Evolutionary conservation across 2,329 filamentous ascomycete species (phyloP).

Genomic region (Neurospora sp.): DNA sequence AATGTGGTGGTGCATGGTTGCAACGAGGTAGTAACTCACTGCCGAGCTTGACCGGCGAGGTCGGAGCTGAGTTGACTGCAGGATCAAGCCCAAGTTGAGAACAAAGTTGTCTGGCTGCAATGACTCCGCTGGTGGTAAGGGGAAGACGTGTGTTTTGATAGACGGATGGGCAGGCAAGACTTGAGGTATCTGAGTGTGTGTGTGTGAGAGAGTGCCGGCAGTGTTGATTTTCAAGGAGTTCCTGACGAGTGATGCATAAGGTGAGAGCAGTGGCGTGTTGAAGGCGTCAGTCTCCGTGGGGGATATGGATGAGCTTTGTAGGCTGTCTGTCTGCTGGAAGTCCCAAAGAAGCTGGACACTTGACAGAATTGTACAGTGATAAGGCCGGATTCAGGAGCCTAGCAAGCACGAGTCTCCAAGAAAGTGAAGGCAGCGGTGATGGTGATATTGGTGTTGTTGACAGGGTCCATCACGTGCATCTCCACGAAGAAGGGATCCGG

Average conservation of each 20-base stretch:
- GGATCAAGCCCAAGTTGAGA: constrained; percentile 7
- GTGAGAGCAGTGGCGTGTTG: not conserved
- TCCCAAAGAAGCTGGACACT: not conserved
- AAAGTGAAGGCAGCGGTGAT: not conserved
- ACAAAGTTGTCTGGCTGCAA: not conserved
- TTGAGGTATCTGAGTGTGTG: not conserved
- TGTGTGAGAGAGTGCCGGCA: not conserved
- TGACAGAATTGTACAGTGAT: not conserved
- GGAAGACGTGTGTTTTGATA: not conserved
- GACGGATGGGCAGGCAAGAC: constrained; percentile 11
- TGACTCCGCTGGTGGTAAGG: not conserved
- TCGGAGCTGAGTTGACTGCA: constrained; percentile 1
- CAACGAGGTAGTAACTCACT: constrained; percentile 10
- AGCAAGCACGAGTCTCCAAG: constrained; percentile 3
- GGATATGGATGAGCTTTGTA: not conserved
- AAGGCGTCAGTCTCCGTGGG: not conserved
- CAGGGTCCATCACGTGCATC: not conserved
- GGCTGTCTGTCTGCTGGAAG: not conserved
- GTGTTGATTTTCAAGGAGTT: not conserved
- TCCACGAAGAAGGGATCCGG: not conserved
- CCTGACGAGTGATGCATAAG: not conserved
- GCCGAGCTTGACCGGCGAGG: not conserved
- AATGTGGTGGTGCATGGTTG: constrained; percentile 1
- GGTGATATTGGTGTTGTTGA: not conserved
- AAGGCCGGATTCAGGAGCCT: not conserved